Conservation (phyloP, 2,329 filamentous ascomycete genomes). For the Scopulariopsis brevicaulis region DNA sequence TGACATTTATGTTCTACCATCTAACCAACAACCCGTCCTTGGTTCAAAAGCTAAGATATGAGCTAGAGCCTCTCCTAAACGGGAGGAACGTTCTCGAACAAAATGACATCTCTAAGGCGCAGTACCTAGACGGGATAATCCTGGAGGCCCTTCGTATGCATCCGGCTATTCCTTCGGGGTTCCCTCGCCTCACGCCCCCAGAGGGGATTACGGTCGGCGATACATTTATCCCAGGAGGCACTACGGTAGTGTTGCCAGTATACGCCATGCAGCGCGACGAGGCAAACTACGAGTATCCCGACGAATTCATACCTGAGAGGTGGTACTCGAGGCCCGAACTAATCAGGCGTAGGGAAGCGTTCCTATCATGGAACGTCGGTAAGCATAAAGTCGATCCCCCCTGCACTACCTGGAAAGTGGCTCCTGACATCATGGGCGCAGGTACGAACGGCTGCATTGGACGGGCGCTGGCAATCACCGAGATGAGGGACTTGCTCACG, state of each 20-base stretch:
- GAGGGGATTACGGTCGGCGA: slow-evolving; percentile 22
- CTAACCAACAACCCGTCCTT: slow-evolving; percentile 20
- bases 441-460: slow-evolving; percentile 2
- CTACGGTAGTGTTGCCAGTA: slow-evolving; percentile 17
- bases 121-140: slow-evolving; percentile 22
- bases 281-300: slow-evolving; percentile 7
- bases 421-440: not conserved
- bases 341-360: slow-evolving; percentile 8
- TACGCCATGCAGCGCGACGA: slow-evolving; percentile 11
- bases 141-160: slow-evolving; percentile 26
- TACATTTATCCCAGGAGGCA: slow-evolving; percentile 21
- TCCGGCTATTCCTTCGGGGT: slow-evolving; percentile 21
- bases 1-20: slow-evolving; percentile 19
- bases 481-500: slow-evolving; percentile 1
- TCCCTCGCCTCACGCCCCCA: slow-evolving; percentile 22
- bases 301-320: slow-evolving; percentile 21
- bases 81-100: slow-evolving; percentile 1
- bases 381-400: not conserved
- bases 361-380: slow-evolving; percentile 3
- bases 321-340: slow-evolving; percentile 19
- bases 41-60: slow-evolving; percentile 27
- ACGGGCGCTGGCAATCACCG: not conserved
- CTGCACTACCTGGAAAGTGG: not conserved
- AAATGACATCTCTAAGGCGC: slow-evolving; percentile 11
- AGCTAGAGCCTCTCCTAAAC: slow-evolving; percentile 13